phyloP scores from a whole-genome alignment of 306 rosid genomes.

The Luffa aegyptiaca region DNA sequence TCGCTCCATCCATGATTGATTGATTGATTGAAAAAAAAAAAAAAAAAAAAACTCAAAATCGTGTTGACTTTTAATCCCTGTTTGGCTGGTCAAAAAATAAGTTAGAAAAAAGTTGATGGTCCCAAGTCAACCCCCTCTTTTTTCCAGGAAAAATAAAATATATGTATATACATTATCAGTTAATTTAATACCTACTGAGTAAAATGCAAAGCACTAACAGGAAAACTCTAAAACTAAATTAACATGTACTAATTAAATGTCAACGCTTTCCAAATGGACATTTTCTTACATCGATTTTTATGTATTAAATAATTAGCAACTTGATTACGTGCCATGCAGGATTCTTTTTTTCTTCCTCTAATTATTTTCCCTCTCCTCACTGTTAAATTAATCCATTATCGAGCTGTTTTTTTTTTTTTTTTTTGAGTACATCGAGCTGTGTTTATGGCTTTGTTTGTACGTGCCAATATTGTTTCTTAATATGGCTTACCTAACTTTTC shows the following conservation, averaged over 20 bases:
- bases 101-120: background rate
- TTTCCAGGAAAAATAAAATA: background rate
- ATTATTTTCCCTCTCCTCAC: background rate
- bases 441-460: background rate
- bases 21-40: too few species aligned
- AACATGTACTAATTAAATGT: background rate
- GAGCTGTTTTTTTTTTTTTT: too few species aligned
- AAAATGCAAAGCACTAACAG: background rate
- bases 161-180: too few species aligned
- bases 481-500: background rate
- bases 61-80: background rate
- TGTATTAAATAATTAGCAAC: background rate
- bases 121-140: background rate
- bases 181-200: too few species aligned
- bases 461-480: background rate
- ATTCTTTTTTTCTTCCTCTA: background rate
- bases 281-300: background rate
- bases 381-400: background rate
- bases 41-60: too few species aligned
- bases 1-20: too few species aligned
- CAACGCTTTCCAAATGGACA: background rate
- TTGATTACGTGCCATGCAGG: slow-evolving; percentile 1
- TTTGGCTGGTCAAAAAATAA: background rate
- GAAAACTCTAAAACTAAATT: background rate
- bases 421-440: background rate